Evolutionary conservation across 1,284 basidiomycete species (phyloP).

Genomic region (Trichosporon sp.): DNA sequence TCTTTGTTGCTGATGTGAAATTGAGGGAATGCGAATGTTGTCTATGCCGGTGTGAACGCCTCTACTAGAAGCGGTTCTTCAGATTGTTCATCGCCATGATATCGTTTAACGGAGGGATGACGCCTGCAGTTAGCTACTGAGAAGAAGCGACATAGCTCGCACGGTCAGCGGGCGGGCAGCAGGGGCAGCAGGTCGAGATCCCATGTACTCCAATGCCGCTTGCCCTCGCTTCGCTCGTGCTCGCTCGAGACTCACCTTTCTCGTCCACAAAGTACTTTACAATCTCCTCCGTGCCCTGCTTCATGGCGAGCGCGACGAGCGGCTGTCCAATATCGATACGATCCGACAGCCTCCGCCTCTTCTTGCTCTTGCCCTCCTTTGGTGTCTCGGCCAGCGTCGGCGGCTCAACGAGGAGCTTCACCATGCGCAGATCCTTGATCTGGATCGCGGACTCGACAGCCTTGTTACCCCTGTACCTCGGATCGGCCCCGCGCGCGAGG

Average conservation of each 20-base stretch:
- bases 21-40: not conserved
- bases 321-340: conserved; percentile 35
- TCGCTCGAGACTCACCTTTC: conserved; percentile 61
- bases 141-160: not conserved
- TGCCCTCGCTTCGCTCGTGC: no score
- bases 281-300: conserved; percentile 62
- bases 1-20: not conserved
- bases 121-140: conserved; percentile 19
- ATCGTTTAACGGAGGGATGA: conserved; percentile 26
- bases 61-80: conserved; percentile 16
- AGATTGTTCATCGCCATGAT: conserved; percentile 29
- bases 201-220: no score
- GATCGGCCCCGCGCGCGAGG: conserved; percentile 71
- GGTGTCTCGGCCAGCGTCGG: conserved; percentile 5
- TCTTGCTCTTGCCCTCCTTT: conserved; percentile 33
- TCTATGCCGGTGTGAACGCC: not conserved
- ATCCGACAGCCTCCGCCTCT: conserved; percentile 35
- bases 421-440: conserved; percentile 66
- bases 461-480: conserved; percentile 64
- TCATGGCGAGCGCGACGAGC: conserved; percentile 57
- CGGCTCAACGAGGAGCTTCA: conserved; percentile 72
- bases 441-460: conserved; percentile 72
- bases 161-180: not conserved
- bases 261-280: conserved; percentile 73
- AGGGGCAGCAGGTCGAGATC: no score